Conservation (phyloP, 1,284 basidiomycete species). For the Tilletia indica region DNA sequence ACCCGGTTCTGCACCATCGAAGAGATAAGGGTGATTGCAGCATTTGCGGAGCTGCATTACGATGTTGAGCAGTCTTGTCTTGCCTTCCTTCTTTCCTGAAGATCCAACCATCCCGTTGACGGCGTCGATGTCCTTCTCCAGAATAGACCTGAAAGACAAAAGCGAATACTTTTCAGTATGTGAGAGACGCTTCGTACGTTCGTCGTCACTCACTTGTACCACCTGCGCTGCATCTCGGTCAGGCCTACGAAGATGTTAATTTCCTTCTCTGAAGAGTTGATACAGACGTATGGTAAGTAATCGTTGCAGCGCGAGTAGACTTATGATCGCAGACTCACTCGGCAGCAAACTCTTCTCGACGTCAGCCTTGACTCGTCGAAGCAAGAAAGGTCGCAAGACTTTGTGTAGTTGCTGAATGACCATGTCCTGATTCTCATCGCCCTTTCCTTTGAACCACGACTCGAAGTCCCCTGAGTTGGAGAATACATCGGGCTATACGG, state of each 20-base stretch:
- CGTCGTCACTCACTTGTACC: constrained; percentile 60
- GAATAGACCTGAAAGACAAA: constrained; percentile 59
- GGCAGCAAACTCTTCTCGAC: constrained; percentile 87
- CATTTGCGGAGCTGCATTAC: constrained; percentile 83
- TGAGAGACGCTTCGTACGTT: too few relatives aligned
- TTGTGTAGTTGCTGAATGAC: constrained; percentile 97
- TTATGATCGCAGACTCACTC: not conserved
- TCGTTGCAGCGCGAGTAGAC: too few relatives aligned
- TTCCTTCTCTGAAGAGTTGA: constrained; percentile 80
- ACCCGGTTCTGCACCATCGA: constrained; percentile 72
- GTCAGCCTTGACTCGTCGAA: constrained; percentile 92
- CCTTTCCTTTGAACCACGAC: constrained; percentile 69
- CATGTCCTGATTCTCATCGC: constrained; percentile 63
- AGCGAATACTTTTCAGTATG: not conserved
- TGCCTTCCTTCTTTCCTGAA: constrained; percentile 85
- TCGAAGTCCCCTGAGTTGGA: constrained; percentile 63
- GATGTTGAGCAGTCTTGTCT: constrained; percentile 95
- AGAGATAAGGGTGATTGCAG: constrained; percentile 65
- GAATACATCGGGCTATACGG: constrained; percentile 58
- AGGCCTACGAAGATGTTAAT: constrained; percentile 98
- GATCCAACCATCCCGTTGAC: constrained; percentile 72
- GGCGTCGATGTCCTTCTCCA: constrained; percentile 98
- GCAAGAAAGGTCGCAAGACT: constrained; percentile 88
- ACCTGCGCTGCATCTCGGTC: constrained; percentile 96
- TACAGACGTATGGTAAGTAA: not conserved